Evolutionary conservation across 225 moss, liverwort and hornwort species (phyloP), one percentile per base, ranked within the genome.

Genomic region (Antitrichia curtipendula): DNA sequence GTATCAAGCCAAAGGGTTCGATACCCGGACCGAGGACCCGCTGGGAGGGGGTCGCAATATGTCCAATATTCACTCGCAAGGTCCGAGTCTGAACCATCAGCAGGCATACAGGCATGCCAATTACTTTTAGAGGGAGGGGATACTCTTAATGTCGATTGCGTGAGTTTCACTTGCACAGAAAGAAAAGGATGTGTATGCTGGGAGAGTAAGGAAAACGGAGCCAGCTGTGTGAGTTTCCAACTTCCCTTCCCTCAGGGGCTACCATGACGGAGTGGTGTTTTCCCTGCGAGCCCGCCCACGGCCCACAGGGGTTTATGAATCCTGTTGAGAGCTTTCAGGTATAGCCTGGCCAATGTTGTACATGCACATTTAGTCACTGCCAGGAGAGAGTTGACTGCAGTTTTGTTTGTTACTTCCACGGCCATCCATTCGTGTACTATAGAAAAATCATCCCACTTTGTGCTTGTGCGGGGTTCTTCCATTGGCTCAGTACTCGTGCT

Each of bases 51-150:
- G 34, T 81, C 91, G 91, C 78, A 92, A 78, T 86, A 79, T 88
- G 72, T 85, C 88, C 78, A 87, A 84, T 87, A 78, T 89, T 58
- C 91, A 92, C 88, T 86, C 88, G 71, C 93, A 91, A 91, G 91
- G 91, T 90, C 88, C 89, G 91, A 88, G 89, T 91, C 90, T 90
- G 87, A 91, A 90, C 92, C 88, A 92, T 88, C 87, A 87, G 87
- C 87, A 92, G 87, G 71, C 90, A 82, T 88, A 92, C 83, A 90
- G 75, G 85, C 89, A 89, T 86, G 81, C 81, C 77, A 88, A 87
- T 85, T 93, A 90, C 84, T 93, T 89, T 86, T 91, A 91, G 91
- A 85, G 82, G 66, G 66, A 81, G 81, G 38, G 85, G 87, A 13
- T 60, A 29, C 47, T 1, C 32, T 45, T 22, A 23, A 25, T 90